phyloP scores from a whole-genome alignment of 495 filamentous ascomycete species.

The Podospora australis region DNA sequence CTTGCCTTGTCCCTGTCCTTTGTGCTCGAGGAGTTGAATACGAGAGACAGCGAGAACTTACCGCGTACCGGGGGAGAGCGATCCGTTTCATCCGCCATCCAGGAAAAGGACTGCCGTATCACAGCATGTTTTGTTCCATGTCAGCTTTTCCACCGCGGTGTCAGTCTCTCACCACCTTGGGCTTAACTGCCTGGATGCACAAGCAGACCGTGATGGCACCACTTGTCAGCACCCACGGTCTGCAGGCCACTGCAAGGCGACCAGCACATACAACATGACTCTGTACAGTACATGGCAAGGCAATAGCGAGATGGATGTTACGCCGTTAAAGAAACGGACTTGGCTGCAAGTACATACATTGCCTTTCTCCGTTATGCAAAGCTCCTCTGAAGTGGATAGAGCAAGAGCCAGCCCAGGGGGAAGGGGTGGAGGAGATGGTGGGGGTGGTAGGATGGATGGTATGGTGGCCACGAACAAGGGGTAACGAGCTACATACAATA shows the following conservation, averaged over 20 bases:
- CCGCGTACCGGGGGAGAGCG: not conserved
- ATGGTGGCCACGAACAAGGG: not conserved
- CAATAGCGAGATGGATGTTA: not conserved
- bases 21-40: slow-evolving; percentile 1
- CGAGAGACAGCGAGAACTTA: too few relatives aligned
- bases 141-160: not conserved
- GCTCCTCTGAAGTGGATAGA: not conserved
- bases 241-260: too few relatives aligned
- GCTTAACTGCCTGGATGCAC: slow-evolving; percentile 5
- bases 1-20: too few relatives aligned
- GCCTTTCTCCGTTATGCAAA: not conserved
- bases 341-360: not conserved
- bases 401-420: not conserved
- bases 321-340: not conserved
- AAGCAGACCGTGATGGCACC: not conserved
- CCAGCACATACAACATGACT: not conserved
- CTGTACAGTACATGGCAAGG: not conserved
- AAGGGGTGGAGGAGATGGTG: too few relatives aligned
- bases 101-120: not conserved
- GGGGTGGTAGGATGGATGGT: too few relatives aligned
- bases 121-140: slow-evolving; percentile 4
- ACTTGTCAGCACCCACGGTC: not conserved
- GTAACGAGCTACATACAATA: not conserved
- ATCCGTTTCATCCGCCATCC: not conserved
- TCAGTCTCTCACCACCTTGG: not conserved